Base-by-base conservation (phyloP, 139 green algal genomes). In the Tetradesmus lagerheimii region DNA sequence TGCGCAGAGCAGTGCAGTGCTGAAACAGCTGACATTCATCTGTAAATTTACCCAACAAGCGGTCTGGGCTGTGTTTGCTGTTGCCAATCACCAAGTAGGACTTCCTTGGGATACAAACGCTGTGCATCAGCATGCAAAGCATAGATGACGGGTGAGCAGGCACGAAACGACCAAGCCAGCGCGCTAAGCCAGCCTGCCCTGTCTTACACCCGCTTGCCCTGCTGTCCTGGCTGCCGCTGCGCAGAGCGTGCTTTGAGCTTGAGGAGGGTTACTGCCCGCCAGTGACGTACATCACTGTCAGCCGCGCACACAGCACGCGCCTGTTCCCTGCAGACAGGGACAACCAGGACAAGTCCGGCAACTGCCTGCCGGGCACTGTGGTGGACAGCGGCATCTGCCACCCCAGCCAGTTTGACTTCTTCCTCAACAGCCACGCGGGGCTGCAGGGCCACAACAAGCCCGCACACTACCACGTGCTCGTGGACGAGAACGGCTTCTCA, bases 251-350 rank as follows among this genome's bases (percentile, higher is more conserved):
- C 78, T 43, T 50, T 20, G 90, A 92, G 47, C 92, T 97, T 78
- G 90, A 93, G 8, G 83, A 90, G 15, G 88, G 90, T 0, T 97
- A 96, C 94, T 87, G 85, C 25, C 97, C 97, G 1, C 89, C 85
- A 45, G 95, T 99, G 92, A 98, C 96, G 29, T 98, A 97, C 80
- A 84, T 98, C 6, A 93, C 96, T 29, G 96, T 98, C 43, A 95
- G 96, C 93, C 98, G 98, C 92, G 90, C 94, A 38, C 95, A 97
- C 92, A 87, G 93, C 90, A 97, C 95, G 31, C 90, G 94, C 31
- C 80, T 96, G 23, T 96, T 96, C 78, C 90, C 90, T 9, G 66
- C 66, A 23, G 87, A 92, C 62, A 27, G 47, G 8, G 77, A 84
- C 82, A 79, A 90, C 57, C 39, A 53, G 76, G 34, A 88, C 38